Base-by-base conservation (phyloP, 2,329 filamentous ascomycete species). In the Kalmusia sp. region DNA sequence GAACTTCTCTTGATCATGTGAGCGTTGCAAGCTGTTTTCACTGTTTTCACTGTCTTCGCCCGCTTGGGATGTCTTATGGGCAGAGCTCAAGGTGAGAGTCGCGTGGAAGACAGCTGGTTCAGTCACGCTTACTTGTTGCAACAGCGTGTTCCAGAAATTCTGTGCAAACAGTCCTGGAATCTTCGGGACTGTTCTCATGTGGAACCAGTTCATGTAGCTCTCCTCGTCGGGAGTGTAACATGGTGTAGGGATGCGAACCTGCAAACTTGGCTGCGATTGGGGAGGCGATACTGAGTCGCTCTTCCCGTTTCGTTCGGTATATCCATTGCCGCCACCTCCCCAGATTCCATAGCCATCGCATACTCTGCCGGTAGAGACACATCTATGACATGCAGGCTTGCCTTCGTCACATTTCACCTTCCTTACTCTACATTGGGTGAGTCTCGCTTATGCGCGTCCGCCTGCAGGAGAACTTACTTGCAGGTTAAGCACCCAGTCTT, bases 291-390 rank as follows among this genome's bases (percentile, higher is more conserved):
- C 15, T 15, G 34, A 6, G 12, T 31, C 14, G 8, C 6, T 39
- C 6, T 7, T 14, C 44, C 21, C 17, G 14, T 30, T 14, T 17
- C 49, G 49, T 24, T 46, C 48, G 6, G 49, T 51, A 33, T 65
- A 61, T 11, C 51, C 55, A 31, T 60, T 69, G 3, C 71, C 68
- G 3, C 67, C 70, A 1, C 73, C 71, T 28, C 73, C 72, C 74
- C 73, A 75, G 46, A 79, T 69, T 58, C 73, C 80, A 52, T 79
- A 79, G n/a, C 77, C 76, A 48, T 78, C 73, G 50, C 74, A 76
- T 40, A 62, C 63, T 1, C 73, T 67, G 3, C 72, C 72, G 6
- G 74, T 76, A 14, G 62, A 70, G 6, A 64, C 49, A 51, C 74
- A 77, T 19, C 69, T 67, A 6, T 65, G 52, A 49, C 74, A 77